phyloP scores from a whole-genome alignment of 306 rosid species.

The Quercus robur region DNA sequence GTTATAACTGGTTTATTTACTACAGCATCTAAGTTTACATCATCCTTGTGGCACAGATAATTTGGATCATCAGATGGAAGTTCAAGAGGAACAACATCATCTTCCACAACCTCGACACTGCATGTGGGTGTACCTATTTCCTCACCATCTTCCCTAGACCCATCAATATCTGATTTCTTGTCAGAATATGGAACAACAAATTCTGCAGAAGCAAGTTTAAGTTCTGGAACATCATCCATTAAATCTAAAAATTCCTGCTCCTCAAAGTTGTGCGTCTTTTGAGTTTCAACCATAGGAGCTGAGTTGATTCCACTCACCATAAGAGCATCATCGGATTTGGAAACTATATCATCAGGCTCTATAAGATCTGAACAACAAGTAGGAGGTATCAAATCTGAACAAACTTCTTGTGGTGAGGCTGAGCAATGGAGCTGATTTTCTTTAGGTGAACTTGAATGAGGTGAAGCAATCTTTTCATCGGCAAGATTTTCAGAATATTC shows the following conservation, averaged over 20 bases:
- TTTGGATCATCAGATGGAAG: slow-evolving; percentile 25
- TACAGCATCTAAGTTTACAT: slow-evolving; percentile 25
- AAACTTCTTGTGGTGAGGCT: slow-evolving; percentile 29
- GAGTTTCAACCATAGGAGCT: slow-evolving; percentile 29
- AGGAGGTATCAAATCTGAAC: slow-evolving; percentile 16
- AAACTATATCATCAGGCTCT: slow-evolving; percentile 4
- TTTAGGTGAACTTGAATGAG: neutral
- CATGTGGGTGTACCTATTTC: slow-evolving; percentile 33
- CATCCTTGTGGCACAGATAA: slow-evolving; percentile 23
- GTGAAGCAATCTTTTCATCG: slow-evolving; percentile 29
- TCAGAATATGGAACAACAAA: slow-evolving; percentile 22
- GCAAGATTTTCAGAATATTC: slow-evolving; percentile 27
- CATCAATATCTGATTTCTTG: slow-evolving; percentile 29
- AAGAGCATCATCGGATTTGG: slow-evolving; percentile 22
- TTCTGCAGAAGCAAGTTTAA: slow-evolving; percentile 36
- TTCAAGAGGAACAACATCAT: slow-evolving; percentile 27
- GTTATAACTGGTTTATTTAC: slow-evolving; percentile 26
- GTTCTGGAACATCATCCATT: slow-evolving; percentile 26
- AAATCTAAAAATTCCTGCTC: slow-evolving; percentile 28
- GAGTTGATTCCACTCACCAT: slow-evolving; percentile 30
- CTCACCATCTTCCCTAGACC: slow-evolving; percentile 28
- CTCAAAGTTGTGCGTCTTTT: slow-evolving; percentile 19
- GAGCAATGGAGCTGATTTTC: slow-evolving; percentile 36
- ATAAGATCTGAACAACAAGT: slow-evolving; percentile 27
- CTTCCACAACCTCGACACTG: slow-evolving; percentile 28